Evolutionary conservation across 2,329 filamentous ascomycete genomes (phyloP), one percentile per base, ranked within the genome.

Genomic region (Diaporthe citrichinensis): DNA sequence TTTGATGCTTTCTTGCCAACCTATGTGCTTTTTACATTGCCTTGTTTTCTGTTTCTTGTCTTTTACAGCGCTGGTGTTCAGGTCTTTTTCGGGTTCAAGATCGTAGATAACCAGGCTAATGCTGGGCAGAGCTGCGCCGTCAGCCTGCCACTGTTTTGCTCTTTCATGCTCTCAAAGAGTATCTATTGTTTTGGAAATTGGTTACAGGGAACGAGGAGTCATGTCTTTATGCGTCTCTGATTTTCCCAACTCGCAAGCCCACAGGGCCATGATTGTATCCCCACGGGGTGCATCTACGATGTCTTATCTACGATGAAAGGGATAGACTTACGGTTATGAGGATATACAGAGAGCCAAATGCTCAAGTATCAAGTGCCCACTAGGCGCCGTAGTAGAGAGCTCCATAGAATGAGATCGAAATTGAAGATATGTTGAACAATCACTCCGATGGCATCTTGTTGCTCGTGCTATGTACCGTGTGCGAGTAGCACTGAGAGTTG

Each of bases 41-140:
- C 68, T 67, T 71, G 23, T 74, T 58, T 72, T 61, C 57, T 36
- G 39, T 17, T 55, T 57, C 23, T 44, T 61, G 10, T 73, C 44
- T 51, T 71, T 51, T 74, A 67, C 36, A 75, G 76, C 76, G 76
- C 57, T 34, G 76, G 76, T 73, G 76, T 77, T 76, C 41, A 68
- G 75, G 75, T 58, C 55, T 73, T 51, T 61, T 8, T 36, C 41
- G 23, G 44, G 51, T 53, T 61, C 7, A 61, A 49, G 71, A 73
- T 69, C 34, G 5, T 69, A 69, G 65, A 69, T 39, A n/a, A 53
- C 46, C 31, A 53, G 65, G 65, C 34, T 69, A 55, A 55, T 69
- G 34, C 65, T 68, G 34, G 49, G 49, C 49, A 55, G 49, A 69
- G 65, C 65, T 55, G 65, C 65, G 46, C 31, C 34, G 65, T 53